These are phyloP conservation scores for Dendrobium officinale DNA, from an alignment of 106 monocot genomes.

Conservation along the genomic window DNA sequence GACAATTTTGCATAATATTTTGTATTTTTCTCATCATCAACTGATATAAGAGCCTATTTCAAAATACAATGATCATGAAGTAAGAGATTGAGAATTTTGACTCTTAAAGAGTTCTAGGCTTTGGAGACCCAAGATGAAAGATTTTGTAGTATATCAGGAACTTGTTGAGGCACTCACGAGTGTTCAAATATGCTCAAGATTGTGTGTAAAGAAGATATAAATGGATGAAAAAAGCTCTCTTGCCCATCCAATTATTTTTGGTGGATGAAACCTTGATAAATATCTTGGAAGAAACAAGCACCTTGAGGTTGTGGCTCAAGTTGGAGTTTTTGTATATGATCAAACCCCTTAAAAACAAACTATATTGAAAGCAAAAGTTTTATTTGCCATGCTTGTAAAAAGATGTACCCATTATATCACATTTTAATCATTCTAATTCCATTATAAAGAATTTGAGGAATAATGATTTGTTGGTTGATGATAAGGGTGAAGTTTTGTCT, in stretches of 20 bases:
- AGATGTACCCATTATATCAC: background rate
- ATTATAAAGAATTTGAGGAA: background rate
- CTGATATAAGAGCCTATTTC: too few relatives aligned
- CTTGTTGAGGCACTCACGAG: background rate
- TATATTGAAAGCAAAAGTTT: background rate
- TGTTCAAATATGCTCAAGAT: background rate
- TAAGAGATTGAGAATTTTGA: background rate
- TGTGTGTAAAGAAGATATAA: background rate
- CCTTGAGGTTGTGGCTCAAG: background rate
- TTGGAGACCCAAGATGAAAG: background rate
- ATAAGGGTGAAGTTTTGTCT: background rate
- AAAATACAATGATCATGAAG: background rate
- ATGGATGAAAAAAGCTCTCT: background rate
- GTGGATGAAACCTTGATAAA: background rate
- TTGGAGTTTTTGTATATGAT: slow-evolving; percentile 2
- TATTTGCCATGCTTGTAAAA: background rate
- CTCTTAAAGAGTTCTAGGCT: background rate
- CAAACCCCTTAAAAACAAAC: background rate
- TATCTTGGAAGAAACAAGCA: background rate
- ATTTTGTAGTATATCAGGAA: too few relatives aligned
- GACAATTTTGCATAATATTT: too few relatives aligned
- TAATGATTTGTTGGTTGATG: background rate
- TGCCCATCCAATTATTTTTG: background rate
- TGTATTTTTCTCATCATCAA: too few relatives aligned
- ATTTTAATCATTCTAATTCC: background rate